phyloP scores from a whole-genome alignment of 345 rosid species.

The Dipteronia sinensis region DNA sequence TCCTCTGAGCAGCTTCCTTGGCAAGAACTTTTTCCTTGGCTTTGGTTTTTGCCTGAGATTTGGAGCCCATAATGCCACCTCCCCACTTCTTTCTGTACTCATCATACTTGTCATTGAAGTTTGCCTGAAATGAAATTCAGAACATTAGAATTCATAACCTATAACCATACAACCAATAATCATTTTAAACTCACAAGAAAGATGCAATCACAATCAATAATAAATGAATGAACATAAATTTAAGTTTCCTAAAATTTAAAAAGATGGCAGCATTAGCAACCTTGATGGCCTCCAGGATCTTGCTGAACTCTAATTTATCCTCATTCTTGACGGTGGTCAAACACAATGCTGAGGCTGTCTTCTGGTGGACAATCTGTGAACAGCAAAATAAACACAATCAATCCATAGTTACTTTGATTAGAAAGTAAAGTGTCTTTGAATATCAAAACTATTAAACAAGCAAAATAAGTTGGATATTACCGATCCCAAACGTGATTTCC shows the following conservation, averaged over 20 bases:
- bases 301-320: conserved; percentile 81
- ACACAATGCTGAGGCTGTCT: conserved; percentile 64
- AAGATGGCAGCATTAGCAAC: conserved; percentile 23
- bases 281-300: conserved; percentile 76
- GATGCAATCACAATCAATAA: neutral
- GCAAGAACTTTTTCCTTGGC: conserved; percentile 72
- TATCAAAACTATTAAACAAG: neutral
- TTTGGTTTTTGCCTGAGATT: conserved; percentile 72
- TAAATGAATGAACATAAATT: neutral
- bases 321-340: conserved; percentile 80
- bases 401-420: neutral
- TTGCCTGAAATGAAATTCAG: conserved; percentile 41
- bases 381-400: neutral
- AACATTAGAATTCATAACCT: no score
- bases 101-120: conserved; percentile 75
- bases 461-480: conserved; percentile 22
- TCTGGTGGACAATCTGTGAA: conserved; percentile 62
- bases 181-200: neutral
- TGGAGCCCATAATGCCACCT: conserved; percentile 84
- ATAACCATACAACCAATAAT: neutral
- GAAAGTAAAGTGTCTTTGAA: neutral
- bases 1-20: conserved; percentile 75
- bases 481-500: conserved; percentile 75
- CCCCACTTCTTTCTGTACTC: conserved; percentile 88
- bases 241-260: no score